Evolutionary conservation across 2,329 filamentous ascomycete species (phyloP), one percentile per base, ranked within the genome.

Genomic region (Knufia fluminis): DNA sequence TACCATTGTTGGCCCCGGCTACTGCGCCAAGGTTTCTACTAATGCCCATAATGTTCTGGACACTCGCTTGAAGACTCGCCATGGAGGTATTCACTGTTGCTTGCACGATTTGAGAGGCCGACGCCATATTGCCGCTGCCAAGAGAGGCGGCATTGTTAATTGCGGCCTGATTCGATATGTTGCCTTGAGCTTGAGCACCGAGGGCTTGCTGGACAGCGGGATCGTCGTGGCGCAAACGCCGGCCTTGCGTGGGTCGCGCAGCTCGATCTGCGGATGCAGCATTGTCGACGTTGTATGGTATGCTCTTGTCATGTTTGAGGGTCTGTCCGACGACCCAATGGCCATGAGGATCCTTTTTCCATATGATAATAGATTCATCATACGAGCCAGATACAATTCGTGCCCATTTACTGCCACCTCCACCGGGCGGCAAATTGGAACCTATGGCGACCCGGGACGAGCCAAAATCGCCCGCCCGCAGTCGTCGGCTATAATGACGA

Each of bases 321-420:
- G 79, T 79, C 56, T 91, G 86, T 28, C 81, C 80, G 48, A 83
- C 80, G 57, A 82, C 82, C 90, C 92, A 97, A 22, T 85, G 79
- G 2, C 90, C 90, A 57, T 92, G 82, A 56, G 81, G 79, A 56
- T 94, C 85, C 53, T 87, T 83, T 58, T 86, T 84, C 92, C 92
- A 98, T 50, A 98, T 86, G 57, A 96, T 90, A 58, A 98, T 88
- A 9, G 82, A 90, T 68, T 95, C 88, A 59, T 98, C 92, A 59
- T 98, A 98, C 0, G 89, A 95, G 2, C 92, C 92, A 4, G 90
- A 96, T 2, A 98, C 88, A 52, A 98, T 98, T n/a, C 90, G 83
- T 8, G 85, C 88, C 72, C 91, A 96, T 57, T 77, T 82, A 60
- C 87, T 87, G 22, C 91, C 89, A 33, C 91, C 91, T 20, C 91